Conservation (phyloP, 2,329 filamentous ascomycete genomes). For the Chalaropsis ovoidea region DNA sequence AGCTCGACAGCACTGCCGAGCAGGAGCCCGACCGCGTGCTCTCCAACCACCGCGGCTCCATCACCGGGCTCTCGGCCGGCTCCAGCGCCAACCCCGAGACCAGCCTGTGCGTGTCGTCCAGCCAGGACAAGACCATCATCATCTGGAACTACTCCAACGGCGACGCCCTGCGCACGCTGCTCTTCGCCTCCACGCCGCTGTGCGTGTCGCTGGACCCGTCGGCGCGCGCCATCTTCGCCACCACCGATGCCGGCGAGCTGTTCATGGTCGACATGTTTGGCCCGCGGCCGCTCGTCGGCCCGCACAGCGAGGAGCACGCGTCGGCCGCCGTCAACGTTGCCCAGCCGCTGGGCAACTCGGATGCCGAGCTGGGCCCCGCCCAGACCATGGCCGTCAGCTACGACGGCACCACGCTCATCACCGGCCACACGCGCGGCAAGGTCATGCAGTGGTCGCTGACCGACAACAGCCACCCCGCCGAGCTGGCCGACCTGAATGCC, state of each 20-base stretch:
- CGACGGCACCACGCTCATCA: slow-evolving; percentile 69
- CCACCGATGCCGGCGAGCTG: slow-evolving; percentile 68
- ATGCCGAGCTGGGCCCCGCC: slow-evolving; percentile 54
- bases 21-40: slow-evolving; percentile 67
- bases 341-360: slow-evolving; percentile 46
- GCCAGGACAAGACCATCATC: slow-evolving; percentile 78
- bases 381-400: slow-evolving; percentile 65
- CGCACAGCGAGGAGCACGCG: slow-evolving; percentile 42
- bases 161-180: slow-evolving; percentile 64
- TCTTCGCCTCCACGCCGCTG: slow-evolving; percentile 63
- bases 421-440: slow-evolving; percentile 71
- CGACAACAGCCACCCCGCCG: slow-evolving; percentile 55
- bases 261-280: slow-evolving; percentile 66
- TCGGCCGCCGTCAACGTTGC: slow-evolving; percentile 49
- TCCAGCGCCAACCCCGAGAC: slow-evolving; percentile 58
- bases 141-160: slow-evolving; percentile 87
- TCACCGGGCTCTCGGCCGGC: slow-evolving; percentile 54
- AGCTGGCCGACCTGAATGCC: slow-evolving; percentile 63
- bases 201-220: slow-evolving; percentile 71
- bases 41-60: slow-evolving; percentile 63
- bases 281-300: slow-evolving; percentile 46
- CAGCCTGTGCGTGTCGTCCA: slow-evolving; percentile 74
- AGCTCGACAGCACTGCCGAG: slow-evolving; percentile 44
- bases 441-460: slow-evolving; percentile 72
- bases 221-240: slow-evolving; percentile 70